Conservation (phyloP, 768 basidiomycete genomes). For the Mycena alexandri region DNA sequence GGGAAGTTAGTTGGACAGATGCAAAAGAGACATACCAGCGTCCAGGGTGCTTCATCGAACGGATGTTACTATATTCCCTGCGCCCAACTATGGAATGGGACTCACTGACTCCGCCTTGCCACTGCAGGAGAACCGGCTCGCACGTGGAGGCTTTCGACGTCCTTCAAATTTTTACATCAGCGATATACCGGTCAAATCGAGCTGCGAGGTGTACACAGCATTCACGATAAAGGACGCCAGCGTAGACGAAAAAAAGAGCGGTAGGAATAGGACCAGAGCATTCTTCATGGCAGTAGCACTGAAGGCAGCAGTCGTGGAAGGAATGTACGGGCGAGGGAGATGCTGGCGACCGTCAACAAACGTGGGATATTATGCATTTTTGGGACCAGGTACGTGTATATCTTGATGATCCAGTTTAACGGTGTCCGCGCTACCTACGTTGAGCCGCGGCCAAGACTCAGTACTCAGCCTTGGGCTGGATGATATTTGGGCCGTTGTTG, state of each 20-base stretch:
- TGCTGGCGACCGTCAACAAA: constrained; percentile 3
- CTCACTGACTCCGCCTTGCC: constrained; percentile 31
- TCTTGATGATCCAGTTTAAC: no score
- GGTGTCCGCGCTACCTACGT: no score
- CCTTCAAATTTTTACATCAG: background rate
- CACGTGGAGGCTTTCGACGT: constrained; percentile 19
- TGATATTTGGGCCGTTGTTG: no score
- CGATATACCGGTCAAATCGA: background rate
- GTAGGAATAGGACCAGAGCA: background rate
- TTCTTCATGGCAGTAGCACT: constrained; percentile 18
- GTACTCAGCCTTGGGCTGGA: no score
- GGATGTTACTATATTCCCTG: no score
- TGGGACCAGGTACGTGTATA: no score
- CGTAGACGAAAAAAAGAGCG: constrained; percentile 16
- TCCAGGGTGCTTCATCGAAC: constrained; percentile 18
- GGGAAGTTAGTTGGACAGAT: background rate
- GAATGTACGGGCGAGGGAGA: background rate
- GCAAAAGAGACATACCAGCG: constrained; percentile 6
- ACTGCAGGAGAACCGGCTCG: constrained; percentile 31
- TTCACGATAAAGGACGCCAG: constrained; percentile 26
- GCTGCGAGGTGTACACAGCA: constrained; percentile 1
- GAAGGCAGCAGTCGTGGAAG: background rate
- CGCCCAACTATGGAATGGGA: background rate
- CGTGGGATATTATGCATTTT: background rate
- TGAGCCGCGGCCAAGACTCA: no score